Percentiles rank a stretch among this genome's conserved stretches.
Evolutionary conservation across 129 eudicot species (phyloP).

Genomic region (Flaveria trinervia): DNA sequence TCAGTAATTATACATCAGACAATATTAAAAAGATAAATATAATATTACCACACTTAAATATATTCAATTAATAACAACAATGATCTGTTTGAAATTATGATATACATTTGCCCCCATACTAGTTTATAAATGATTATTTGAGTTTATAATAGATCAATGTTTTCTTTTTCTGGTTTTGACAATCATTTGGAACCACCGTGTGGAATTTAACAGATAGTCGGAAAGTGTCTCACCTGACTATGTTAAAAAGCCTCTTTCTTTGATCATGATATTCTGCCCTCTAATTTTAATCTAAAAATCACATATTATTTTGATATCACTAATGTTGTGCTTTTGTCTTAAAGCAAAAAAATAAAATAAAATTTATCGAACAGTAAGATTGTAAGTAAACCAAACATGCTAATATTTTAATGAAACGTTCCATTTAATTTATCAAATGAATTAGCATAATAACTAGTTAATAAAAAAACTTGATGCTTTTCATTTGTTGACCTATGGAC

Average conservation of each 20-base stretch:
- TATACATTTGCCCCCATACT: background rate
- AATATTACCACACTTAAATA: too few relatives aligned
- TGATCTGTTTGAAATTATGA: background rate
- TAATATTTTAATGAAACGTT: too few relatives aligned
- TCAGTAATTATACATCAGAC: too few relatives aligned
- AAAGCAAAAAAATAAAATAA: background rate
- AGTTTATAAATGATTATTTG: constrained; percentile 6
- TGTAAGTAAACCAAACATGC: too few relatives aligned
- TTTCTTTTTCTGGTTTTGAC: constrained; percentile 14
- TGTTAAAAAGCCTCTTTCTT: constrained; percentile 7
- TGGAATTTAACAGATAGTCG: constrained; percentile 9
- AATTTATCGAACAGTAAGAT: background rate
- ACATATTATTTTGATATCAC: background rate
- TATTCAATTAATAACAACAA: too few relatives aligned
- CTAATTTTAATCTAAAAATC: background rate
- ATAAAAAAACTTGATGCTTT: too few relatives aligned
- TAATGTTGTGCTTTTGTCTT: background rate
- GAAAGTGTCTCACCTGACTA: constrained; percentile 23
- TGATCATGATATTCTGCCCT: constrained; percentile 17
- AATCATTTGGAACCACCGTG: constrained; percentile 27
- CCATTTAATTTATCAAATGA: too few relatives aligned
- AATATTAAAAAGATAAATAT: too few relatives aligned
- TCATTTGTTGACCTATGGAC: too few relatives aligned
- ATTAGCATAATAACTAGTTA: too few relatives aligned
- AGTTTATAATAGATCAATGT: background rate